Base-by-base conservation (phyloP, 352 stramenopile species). In the Sclerospora graminicola region DNA sequence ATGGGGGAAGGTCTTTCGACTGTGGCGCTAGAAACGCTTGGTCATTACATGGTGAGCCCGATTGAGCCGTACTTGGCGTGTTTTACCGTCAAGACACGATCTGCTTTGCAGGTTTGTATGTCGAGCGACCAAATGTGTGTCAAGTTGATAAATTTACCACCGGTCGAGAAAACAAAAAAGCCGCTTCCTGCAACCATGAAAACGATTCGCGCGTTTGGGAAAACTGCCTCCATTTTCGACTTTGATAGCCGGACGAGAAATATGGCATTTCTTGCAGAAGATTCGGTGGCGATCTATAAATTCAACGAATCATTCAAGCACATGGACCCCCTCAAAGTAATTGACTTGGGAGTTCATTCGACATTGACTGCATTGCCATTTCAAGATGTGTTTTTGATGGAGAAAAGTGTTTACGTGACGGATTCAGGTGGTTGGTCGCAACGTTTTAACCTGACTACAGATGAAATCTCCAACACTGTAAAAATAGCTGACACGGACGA, bases 401-500 rank as follows among this genome's bases (percentile, higher is more conserved):
- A 61, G 14, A 65, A 45, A 28, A 36, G 20, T 0, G 8, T 80
- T 13, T 67, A 64, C 19, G 26, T 82, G 26, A 60, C 54, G 0
- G 66, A 78, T 19, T 51, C 48, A 2, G 56, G 34, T 7, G 56
- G 53, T 14, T 15, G 30, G 0, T 52, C 52, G 0, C 69, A 80
- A 39, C 51, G 45, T 7, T 46, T 82, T 9, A 60, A 73, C 20
- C 45, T 66, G 8, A 51, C 55, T 18, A 80, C 57, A 15, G 55
- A 73, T 8, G 64, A 77, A 51, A 70, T 54, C 0, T 80, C 66
- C 8, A 52, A 44, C 18, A 53, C 57, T 8, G 32, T 62, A 15
- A 46, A 24, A 3, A 21, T 56, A 5, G 24, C 32, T 9, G n/a
- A n/a, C n/a, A n/a, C n/a, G n/a, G 11, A 23, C 39, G 6, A 26